phyloP scores from a whole-genome alignment of 192 early-diverging fungal genomes.

The Backusella macrospora region DNA sequence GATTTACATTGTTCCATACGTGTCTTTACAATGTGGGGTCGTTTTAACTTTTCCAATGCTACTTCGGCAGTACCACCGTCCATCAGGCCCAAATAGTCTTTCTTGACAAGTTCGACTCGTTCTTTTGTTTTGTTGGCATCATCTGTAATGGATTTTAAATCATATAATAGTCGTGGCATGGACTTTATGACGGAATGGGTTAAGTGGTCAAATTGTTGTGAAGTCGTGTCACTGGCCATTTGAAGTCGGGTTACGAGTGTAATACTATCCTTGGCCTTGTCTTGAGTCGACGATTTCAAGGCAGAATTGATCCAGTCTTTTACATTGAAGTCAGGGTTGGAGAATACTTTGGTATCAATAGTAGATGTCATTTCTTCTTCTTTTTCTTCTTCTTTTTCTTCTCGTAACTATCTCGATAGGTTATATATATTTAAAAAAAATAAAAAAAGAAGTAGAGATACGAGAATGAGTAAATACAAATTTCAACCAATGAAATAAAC shows the following conservation, averaged over 20 bases:
- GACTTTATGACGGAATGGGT: constrained; percentile 59
- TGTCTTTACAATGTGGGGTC: constrained; percentile 64
- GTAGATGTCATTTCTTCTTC: constrained; percentile 16
- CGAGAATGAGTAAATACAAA: no score
- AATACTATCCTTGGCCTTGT: constrained; percentile 51
- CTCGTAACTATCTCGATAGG: no score
- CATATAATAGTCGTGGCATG: constrained; percentile 65
- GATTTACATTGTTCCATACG: constrained; percentile 68
- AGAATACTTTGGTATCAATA: constrained; percentile 22
- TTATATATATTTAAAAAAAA: no score
- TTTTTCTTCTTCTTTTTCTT: no score
- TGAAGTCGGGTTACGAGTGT: constrained; percentile 62
- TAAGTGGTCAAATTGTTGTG: constrained; percentile 50
- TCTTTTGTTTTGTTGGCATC: constrained; percentile 52
- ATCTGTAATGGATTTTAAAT: constrained; percentile 60
- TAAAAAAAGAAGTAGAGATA: no score
- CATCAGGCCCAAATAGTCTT: constrained; percentile 35
- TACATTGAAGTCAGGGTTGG: constrained; percentile 55
- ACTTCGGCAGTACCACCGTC: constrained; percentile 45
- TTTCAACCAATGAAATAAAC: no score
- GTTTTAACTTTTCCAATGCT: constrained; percentile 63
- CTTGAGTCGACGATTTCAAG: constrained; percentile 35
- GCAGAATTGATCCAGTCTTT: constrained; percentile 70
- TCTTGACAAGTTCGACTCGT: constrained; percentile 47
- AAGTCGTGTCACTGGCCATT: constrained; percentile 57